Percentiles rank a stretch among this genome's conserved stretches.
Conservation (phyloP, 148 eudicot genomes). For the Simmondsia chinensis region DNA sequence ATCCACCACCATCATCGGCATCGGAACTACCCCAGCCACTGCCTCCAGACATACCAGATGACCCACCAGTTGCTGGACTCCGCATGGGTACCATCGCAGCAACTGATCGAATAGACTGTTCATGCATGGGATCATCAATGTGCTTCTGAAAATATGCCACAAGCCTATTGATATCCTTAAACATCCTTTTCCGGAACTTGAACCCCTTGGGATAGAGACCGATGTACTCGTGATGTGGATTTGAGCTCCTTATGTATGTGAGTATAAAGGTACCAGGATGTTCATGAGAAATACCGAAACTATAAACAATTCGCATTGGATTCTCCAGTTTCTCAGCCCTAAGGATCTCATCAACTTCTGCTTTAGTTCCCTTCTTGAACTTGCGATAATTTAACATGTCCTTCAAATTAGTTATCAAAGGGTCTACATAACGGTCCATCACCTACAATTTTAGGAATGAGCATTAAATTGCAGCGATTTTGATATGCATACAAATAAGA, state of each 20-base stretch:
- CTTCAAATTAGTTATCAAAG: conserved; percentile 76
- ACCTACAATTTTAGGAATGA: conserved; percentile 39
- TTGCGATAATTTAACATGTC: conserved; percentile 80
- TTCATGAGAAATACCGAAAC: conserved; percentile 94
- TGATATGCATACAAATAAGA: too few relatives aligned
- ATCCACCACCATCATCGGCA: conserved; percentile 53
- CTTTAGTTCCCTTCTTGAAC: conserved; percentile 73
- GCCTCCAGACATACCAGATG: too few relatives aligned
- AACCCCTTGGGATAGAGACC: conserved; percentile 93
- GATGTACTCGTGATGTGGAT: conserved; percentile 91
- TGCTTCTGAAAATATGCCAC: conserved; percentile 80
- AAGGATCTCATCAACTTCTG: conserved; percentile 85
- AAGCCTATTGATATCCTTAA: conserved; percentile 75
- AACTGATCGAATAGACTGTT: conserved; percentile 72
- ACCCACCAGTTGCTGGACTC: conserved; percentile 67
- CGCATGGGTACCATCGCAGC: conserved; percentile 98
- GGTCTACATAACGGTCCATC: conserved; percentile 97
- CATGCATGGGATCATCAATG: conserved; percentile 74
- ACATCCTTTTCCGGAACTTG: conserved; percentile 81
- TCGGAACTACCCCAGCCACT: conserved; percentile 62
- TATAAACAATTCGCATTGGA: conserved; percentile 70
- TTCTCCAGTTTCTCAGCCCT: conserved; percentile 54
- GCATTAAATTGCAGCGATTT: too few relatives aligned
- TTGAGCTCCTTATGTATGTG: conserved; percentile 76
- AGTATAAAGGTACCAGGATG: conserved; percentile 92